Evolutionary conservation across 2,329 filamentous ascomycete species (phyloP).

Genomic region (Xylariaceae sp.): DNA sequence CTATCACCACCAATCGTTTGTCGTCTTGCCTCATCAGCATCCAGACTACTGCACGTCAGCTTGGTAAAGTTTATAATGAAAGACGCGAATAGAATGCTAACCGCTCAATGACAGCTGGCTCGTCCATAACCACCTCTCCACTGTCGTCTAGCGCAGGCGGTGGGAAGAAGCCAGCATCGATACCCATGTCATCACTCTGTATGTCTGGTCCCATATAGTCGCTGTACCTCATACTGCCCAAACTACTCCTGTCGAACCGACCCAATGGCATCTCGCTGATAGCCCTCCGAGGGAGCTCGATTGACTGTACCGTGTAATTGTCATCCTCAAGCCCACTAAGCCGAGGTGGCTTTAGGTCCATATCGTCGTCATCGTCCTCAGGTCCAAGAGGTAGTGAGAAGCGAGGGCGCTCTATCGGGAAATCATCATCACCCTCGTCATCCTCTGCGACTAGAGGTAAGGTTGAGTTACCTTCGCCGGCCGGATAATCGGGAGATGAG

Average conservation of each 20-base stretch:
- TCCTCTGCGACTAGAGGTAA: conserved; percentile 41
- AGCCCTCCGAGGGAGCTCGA: conserved; percentile 64
- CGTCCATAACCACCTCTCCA: conserved; percentile 44
- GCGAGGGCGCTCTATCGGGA: conserved; percentile 53
- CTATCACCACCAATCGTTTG: conserved; percentile 53
- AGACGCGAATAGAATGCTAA: conserved; percentile 33
- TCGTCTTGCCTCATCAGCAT: conserved; percentile 49
- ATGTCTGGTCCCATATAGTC: conserved; percentile 50
- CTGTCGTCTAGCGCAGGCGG: conserved; percentile 50
- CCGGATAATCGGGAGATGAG: conserved; percentile 49
- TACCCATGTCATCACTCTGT: conserved; percentile 49
- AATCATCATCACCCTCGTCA: conserved; percentile 53
- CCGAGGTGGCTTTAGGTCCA: conserved; percentile 57
- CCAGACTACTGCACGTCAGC: conserved; percentile 35
- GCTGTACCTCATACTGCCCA: conserved; percentile 60
- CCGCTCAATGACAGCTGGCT: conserved; percentile 52
- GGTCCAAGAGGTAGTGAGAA: conserved; percentile 61
- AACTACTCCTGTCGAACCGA: conserved; percentile 52
- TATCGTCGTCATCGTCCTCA: conserved; percentile 53
- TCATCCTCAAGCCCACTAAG: conserved; percentile 63
- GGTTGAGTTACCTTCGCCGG: conserved; percentile 35
- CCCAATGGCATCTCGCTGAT: conserved; percentile 52
- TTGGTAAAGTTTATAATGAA: background rate
- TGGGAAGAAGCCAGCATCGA: conserved; percentile 60
- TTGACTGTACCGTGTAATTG: conserved; percentile 62